These are phyloP conservation scores for Ophiostoma tasmaniense DNA, from an alignment of 2,329 filamentous ascomycete species.

Conservation along the genomic window DNA sequence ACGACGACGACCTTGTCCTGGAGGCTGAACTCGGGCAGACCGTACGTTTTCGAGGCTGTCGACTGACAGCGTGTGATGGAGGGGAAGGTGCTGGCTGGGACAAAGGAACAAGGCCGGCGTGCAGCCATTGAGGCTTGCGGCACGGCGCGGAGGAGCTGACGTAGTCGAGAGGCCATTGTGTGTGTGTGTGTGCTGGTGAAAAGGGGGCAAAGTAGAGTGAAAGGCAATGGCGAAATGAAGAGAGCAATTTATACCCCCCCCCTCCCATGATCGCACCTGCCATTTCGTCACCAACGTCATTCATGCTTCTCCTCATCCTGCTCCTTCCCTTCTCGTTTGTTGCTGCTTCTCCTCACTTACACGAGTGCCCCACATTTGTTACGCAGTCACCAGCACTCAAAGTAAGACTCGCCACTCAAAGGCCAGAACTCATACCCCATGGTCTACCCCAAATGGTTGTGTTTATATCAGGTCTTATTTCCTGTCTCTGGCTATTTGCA, in stretches of 20 bases:
- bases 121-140: not conserved
- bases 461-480: not conserved
- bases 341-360: not conserved
- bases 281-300: not conserved
- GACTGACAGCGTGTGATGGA: not conserved
- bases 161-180: not conserved
- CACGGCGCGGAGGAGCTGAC: not conserved
- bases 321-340: not conserved
- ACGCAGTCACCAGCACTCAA: not conserved
- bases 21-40: constrained; percentile 66
- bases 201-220: not conserved
- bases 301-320: not conserved
- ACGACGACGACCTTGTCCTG: constrained; percentile 66
- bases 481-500: not conserved
- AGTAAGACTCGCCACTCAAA: not conserved
- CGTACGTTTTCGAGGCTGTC: not conserved
- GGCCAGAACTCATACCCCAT: not conserved
- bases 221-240: not conserved
- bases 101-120: not conserved
- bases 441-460: not conserved
- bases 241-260: not conserved
- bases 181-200: not conserved
- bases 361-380: not conserved
- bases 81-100: not conserved
- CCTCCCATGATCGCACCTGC: not conserved